These are phyloP conservation scores for Phlegmacium glaucopus DNA, from an alignment of 768 basidiomycete genomes.

Conservation along the genomic window DNA sequence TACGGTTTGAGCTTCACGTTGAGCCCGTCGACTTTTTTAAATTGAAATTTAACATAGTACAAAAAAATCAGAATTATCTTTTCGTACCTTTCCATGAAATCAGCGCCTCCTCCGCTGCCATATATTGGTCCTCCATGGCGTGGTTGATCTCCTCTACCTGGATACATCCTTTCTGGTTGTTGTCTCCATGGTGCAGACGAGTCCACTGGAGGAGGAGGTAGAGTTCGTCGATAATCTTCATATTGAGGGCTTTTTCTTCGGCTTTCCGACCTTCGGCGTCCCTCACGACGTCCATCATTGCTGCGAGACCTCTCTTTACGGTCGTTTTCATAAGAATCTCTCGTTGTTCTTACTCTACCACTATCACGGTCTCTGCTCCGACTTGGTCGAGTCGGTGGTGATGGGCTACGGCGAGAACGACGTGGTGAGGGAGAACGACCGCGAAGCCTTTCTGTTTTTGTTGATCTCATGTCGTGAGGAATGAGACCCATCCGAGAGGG, in stretches of 20 bases:
- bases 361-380: slow-evolving; percentile 26
- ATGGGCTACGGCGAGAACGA: slow-evolving; percentile 28
- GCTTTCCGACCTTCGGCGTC: slow-evolving; percentile 19
- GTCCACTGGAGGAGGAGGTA: slow-evolving; percentile 30
- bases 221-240: slow-evolving; percentile 49
- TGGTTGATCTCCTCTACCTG: slow-evolving; percentile 33
- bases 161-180: slow-evolving; percentile 60
- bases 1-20: slow-evolving; percentile 54
- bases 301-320: slow-evolving; percentile 15
- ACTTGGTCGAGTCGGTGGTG: slow-evolving; percentile 29
- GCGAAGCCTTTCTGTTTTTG: slow-evolving; percentile 18
- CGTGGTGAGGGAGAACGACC: slow-evolving; percentile 45
- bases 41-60: neutral
- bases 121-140: slow-evolving; percentile 7
- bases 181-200: slow-evolving; percentile 41
- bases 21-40: slow-evolving; percentile 57
- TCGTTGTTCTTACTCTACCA: slow-evolving; percentile 23
- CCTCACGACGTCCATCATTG: slow-evolving; percentile 13
- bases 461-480: slow-evolving; percentile 37
- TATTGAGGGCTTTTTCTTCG: slow-evolving; percentile 55
- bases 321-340: slow-evolving; percentile 17
- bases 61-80: neutral
- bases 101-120: slow-evolving; percentile 34
- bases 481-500: slow-evolving; percentile 70
- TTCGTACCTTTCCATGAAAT: slow-evolving; percentile 69